phyloP scores from a whole-genome alignment of 805 yeast genomes.

The Myxozyma geophila region DNA sequence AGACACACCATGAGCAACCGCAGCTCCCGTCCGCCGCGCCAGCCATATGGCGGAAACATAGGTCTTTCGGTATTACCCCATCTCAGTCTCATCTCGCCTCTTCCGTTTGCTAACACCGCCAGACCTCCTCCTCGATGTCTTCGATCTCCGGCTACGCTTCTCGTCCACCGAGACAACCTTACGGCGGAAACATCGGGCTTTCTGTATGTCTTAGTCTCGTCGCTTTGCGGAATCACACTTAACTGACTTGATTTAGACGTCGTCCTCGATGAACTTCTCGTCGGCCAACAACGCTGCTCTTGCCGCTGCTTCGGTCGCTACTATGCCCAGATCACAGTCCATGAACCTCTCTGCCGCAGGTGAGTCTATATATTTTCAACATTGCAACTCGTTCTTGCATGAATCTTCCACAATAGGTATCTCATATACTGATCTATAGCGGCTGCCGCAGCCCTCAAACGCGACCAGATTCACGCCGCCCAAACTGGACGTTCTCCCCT shows the following conservation, averaged over 20 bases:
- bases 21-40: constrained; percentile 15
- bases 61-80: constrained; percentile 7
- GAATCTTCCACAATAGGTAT: background rate
- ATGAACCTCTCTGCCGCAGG: constrained; percentile 33
- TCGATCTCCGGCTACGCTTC: background rate
- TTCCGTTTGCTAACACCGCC: background rate
- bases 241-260: constrained; percentile 18
- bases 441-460: constrained; percentile 33
- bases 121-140: constrained; percentile 5
- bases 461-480: constrained; percentile 17
- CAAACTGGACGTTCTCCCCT: constrained; percentile 16
- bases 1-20: constrained; percentile 7
- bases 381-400: background rate
- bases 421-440: constrained; percentile 20
- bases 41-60: constrained; percentile 16
- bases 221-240: background rate
- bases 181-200: constrained; percentile 24
- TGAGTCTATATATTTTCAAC: background rate
- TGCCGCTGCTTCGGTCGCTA: constrained; percentile 20
- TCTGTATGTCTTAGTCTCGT: constrained; percentile 3
- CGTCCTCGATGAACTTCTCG: constrained; percentile 29
- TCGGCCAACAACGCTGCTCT: constrained; percentile 13
- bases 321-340: constrained; percentile 26
- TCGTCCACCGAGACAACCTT: constrained; percentile 13
- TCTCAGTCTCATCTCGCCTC: background rate